A percentile compares a stretch with the other conserved stretches of the same genome.
Evolutionary conservation across 2,329 filamentous ascomycete species (phyloP).

Genomic region (Stylonectria norvegica): DNA sequence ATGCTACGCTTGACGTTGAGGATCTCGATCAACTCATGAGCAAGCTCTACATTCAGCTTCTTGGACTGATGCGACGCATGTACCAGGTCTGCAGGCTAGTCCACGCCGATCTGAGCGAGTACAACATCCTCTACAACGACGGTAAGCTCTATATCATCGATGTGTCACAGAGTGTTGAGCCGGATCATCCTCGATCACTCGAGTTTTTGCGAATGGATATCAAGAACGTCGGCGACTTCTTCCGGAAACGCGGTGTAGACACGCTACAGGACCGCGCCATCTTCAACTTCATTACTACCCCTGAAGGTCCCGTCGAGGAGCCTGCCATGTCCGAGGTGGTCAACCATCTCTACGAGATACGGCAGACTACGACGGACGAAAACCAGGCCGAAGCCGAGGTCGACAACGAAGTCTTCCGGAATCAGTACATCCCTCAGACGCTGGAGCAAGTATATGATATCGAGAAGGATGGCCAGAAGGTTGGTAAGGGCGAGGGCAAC

Average conservation of each 20-base stretch:
- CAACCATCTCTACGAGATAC: conserved; percentile 62
- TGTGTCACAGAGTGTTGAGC: conserved; percentile 95
- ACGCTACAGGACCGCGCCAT: conserved; percentile 73
- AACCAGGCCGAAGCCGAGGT: conserved; percentile 64
- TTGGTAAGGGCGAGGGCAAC: conserved; percentile 68
- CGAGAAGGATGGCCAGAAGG: conserved; percentile 79
- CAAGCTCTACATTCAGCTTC: conserved; percentile 73
- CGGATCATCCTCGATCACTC: conserved; percentile 86
- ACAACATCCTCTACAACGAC: conserved; percentile 91
- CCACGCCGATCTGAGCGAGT: conserved; percentile 95
- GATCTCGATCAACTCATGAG: conserved; percentile 72
- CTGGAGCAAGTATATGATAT: conserved; percentile 95
- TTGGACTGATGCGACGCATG: conserved; percentile 87
- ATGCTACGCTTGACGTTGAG: conserved; percentile 70
- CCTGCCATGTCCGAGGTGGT: conserved; percentile 59
- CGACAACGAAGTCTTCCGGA: conserved; percentile 88
- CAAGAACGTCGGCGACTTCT: conserved; percentile 94
- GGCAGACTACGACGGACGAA: conserved; percentile 47
- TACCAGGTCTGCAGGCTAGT: conserved; percentile 91
- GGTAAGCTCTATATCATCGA: conserved; percentile 88
- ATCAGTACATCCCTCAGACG: conserved; percentile 95
- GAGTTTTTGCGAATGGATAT: conserved; percentile 98
- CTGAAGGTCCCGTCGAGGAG: conserved; percentile 58
- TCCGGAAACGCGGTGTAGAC: conserved; percentile 79
- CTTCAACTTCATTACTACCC: conserved; percentile 76